Conservation (phyloP, 2,329 filamentous ascomycete genomes). For the Penicillium sp. region DNA sequence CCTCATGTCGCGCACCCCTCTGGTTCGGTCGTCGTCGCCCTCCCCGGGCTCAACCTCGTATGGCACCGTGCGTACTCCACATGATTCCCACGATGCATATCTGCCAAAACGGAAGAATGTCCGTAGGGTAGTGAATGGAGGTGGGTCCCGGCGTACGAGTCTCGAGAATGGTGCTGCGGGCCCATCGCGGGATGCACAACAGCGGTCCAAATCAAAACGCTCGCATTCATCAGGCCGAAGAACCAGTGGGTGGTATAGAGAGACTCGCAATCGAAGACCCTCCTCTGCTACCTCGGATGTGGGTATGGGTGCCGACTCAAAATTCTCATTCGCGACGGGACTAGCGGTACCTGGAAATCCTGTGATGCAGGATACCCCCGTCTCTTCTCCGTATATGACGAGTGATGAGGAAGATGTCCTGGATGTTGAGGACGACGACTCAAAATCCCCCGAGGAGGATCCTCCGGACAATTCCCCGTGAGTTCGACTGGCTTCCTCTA, state of each 20-base stretch:
- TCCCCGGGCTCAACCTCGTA: constrained; percentile 62
- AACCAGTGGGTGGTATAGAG: constrained; percentile 14
- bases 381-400: constrained; percentile 22
- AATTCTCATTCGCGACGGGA: constrained; percentile 33
- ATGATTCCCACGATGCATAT: constrained; percentile 27
- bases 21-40: constrained; percentile 61
- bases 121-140: not conserved
- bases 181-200: constrained; percentile 12
- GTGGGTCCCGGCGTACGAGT: constrained; percentile 6
- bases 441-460: constrained; percentile 32
- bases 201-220: constrained; percentile 5
- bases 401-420: constrained; percentile 21
- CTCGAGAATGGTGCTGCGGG: constrained; percentile 15
- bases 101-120: not conserved
- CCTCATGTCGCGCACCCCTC: constrained; percentile 54
- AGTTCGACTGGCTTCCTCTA: not conserved
- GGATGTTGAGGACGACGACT: constrained; percentile 35
- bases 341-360: constrained; percentile 27
- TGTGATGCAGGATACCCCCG: constrained; percentile 23
- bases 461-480: constrained; percentile 36
- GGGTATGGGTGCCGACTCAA: constrained; percentile 33
- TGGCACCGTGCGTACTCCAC: constrained; percentile 53
- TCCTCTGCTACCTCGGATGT: constrained; percentile 32
- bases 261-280: constrained; percentile 21
- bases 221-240: constrained; percentile 19